Evolutionary conservation across 202 grass and related monocot genomes (phyloP).

Genomic region (Zizania palustris): DNA sequence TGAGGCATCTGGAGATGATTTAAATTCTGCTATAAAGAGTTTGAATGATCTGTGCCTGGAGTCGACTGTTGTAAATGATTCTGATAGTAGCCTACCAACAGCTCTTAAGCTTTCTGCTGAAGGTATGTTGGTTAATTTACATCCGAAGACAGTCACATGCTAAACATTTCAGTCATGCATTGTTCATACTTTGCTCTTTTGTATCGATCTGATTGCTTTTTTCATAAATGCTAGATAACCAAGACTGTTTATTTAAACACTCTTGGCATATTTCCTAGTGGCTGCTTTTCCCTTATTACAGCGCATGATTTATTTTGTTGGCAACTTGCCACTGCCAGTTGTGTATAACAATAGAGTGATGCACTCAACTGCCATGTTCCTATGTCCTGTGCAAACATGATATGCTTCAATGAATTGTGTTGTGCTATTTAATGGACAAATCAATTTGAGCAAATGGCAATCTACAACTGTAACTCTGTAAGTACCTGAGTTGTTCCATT

Average conservation of each 20-base stretch:
- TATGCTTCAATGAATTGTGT: not conserved
- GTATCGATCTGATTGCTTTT: not conserved
- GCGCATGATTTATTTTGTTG: not conserved
- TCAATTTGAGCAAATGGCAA: not conserved
- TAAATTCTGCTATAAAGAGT: conserved; percentile 84
- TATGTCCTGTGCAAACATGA: not conserved
- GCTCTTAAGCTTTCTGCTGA: conserved; percentile 50
- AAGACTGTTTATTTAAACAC: not conserved
- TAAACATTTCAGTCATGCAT: not conserved
- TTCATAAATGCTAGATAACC: not conserved
- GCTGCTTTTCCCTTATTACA: not conserved
- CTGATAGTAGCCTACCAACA: conserved; percentile 48
- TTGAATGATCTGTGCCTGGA: conserved; percentile 72
- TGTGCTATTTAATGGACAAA: not conserved
- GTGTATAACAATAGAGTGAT: not conserved
- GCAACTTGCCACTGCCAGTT: not conserved
- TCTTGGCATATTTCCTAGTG: not conserved
- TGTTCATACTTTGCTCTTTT: not conserved
- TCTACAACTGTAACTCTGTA: not conserved
- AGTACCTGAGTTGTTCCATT: not conserved
- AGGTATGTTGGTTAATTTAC: conserved; percentile 55
- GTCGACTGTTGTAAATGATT: conserved; percentile 41
- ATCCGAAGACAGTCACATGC: not conserved
- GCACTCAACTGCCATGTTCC: conserved; percentile 2
- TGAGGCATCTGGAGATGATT: conserved; percentile 83